These are phyloP conservation scores for Flaveria bidentis DNA, from an alignment of 129 eudicot species.

Conservation along the genomic window DNA sequence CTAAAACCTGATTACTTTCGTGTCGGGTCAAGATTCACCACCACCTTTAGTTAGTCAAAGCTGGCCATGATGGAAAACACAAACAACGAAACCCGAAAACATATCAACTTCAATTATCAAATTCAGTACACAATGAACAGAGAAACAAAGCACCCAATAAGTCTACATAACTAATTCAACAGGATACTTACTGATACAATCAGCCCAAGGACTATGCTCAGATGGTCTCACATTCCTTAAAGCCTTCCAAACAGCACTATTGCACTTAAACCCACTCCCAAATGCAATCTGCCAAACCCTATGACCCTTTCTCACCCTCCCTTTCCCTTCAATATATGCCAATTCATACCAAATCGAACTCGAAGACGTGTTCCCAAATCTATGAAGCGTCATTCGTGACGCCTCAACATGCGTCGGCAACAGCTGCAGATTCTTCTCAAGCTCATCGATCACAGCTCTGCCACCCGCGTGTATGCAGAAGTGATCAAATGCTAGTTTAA, in stretches of 20 bases:
- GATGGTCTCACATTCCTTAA: constrained; percentile 57
- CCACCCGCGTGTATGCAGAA: constrained; percentile 87
- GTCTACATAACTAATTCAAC: constrained; percentile 47
- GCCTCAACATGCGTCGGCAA: constrained; percentile 63
- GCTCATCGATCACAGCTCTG: constrained; percentile 76
- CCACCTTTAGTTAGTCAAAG: no score
- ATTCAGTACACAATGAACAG: constrained; percentile 12
- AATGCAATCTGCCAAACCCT: constrained; percentile 82
- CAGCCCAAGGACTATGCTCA: constrained; percentile 60
- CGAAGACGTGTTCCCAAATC: constrained; percentile 78
- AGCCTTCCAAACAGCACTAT: constrained; percentile 81
- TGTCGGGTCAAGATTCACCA: no score
- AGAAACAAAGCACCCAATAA: not conserved
- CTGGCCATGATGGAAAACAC: not conserved
- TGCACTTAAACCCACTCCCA: constrained; percentile 79
- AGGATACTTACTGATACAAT: constrained; percentile 72
- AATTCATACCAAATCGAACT: constrained; percentile 82
- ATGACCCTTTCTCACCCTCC: constrained; percentile 57
- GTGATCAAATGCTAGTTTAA: constrained; percentile 73
- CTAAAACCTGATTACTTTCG: no score
- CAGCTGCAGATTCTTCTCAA: constrained; percentile 71
- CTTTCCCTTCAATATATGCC: constrained; percentile 69
- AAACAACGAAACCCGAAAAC: not conserved
- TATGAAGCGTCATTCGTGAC: constrained; percentile 71
- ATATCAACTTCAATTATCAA: constrained; percentile 33